A percentile compares a stretch with the other conserved stretches of the same genome.
These are phyloP conservation scores for Aphanomyces invadans DNA, from an alignment of 352 stramenopile species.

Conservation along the genomic window DNA sequence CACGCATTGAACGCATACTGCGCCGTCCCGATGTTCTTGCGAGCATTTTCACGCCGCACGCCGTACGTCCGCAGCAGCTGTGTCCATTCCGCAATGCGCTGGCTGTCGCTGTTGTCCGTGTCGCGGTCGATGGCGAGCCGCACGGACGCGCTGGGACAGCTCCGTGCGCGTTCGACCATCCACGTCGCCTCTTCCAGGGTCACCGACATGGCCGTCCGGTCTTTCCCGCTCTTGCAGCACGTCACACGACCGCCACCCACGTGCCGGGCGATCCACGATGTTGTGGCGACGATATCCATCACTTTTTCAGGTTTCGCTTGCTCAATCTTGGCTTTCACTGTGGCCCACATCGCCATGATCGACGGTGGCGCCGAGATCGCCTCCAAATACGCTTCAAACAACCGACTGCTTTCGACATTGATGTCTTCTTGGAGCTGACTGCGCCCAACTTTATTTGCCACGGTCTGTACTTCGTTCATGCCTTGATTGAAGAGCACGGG, in stretches of 20 bases:
- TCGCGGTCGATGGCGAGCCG: background rate
- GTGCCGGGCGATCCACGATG: slow-evolving; percentile 53
- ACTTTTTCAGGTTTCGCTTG: slow-evolving; percentile 39
- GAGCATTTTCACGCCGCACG: slow-evolving; percentile 71
- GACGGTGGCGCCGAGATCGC: slow-evolving; percentile 17
- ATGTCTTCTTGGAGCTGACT: slow-evolving; percentile 73
- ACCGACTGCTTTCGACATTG: slow-evolving; percentile 59
- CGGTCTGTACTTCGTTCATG: slow-evolving; percentile 91
- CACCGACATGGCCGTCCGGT: slow-evolving; percentile 96
- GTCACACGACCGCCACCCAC: slow-evolving; percentile 88
- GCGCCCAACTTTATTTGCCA: slow-evolving; percentile 83
- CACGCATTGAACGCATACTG: slow-evolving; percentile 78
- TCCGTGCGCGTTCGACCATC: slow-evolving; percentile 27
- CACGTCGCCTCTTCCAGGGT: slow-evolving; percentile 88
- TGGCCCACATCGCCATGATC: slow-evolving; percentile 11
- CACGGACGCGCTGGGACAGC: too few relatives aligned
- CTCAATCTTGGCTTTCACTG: slow-evolving; percentile 27
- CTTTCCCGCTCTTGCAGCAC: slow-evolving; percentile 97
- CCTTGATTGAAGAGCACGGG: slow-evolving; percentile 82
- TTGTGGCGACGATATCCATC: slow-evolving; percentile 73
- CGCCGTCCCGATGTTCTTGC: slow-evolving; percentile 81
- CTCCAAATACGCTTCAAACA: slow-evolving; percentile 49
- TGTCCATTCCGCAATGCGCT: slow-evolving; percentile 33
- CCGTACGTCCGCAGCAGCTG: slow-evolving; percentile 62
- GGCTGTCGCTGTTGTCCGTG: background rate